Evolutionary conservation across 345 rosid genomes (phyloP).

Genomic region (Populus pruinosa): DNA sequence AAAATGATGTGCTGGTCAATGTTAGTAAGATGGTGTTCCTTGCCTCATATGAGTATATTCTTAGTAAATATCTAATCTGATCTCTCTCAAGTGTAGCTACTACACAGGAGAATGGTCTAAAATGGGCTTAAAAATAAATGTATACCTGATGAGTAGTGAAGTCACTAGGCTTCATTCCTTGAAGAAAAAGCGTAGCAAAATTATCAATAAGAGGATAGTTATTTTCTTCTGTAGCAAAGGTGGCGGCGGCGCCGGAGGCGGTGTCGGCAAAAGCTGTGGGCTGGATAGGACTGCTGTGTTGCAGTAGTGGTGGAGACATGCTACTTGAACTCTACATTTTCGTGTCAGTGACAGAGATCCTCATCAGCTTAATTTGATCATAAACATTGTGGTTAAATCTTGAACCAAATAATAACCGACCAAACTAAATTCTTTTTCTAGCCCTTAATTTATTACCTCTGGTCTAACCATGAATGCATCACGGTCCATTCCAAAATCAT

Average conservation of each 20-base stretch:
- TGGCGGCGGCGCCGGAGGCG: conserved; percentile 20
- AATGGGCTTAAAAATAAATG: neutral
- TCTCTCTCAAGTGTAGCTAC: too few relatives aligned
- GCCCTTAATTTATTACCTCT: conserved; percentile 36
- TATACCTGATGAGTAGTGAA: conserved; percentile 29
- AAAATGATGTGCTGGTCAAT: conserved; percentile 30
- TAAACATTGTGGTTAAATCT: neutral
- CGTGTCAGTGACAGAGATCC: conserved; percentile 38
- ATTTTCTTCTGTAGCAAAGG: conserved; percentile 18
- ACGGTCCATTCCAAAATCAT: conserved; percentile 53
- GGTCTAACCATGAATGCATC: conserved; percentile 46
- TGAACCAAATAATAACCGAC: neutral
- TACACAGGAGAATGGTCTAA: neutral
- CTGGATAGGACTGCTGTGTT: conserved; percentile 36
- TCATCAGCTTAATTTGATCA: conserved; percentile 19
- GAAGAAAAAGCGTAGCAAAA: conserved; percentile 30
- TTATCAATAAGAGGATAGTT: conserved; percentile 31
- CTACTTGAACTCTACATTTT: conserved; percentile 34
- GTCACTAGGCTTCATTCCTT: conserved; percentile 23
- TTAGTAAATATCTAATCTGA: neutral
- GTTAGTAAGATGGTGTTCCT: neutral
- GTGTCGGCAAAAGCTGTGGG: conserved; percentile 38
- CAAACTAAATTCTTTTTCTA: neutral
- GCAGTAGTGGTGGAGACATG: conserved; percentile 25
- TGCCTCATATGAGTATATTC: neutral